Evolutionary conservation across 805 yeast genomes (phyloP), one percentile per base, ranked within the genome.

Genomic region (Metschnikowia hibisci): DNA sequence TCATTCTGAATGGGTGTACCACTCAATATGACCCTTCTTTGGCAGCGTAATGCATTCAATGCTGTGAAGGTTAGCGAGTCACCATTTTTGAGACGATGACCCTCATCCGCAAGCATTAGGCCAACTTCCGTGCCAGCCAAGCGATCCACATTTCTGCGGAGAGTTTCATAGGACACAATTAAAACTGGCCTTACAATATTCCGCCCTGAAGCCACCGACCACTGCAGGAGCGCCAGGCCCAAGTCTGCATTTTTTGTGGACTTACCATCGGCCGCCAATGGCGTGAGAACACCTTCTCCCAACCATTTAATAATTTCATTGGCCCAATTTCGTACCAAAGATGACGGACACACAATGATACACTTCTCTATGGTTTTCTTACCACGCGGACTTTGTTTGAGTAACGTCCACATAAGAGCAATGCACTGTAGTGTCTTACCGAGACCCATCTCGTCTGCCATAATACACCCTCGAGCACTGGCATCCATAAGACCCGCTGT

Each of bases 1-100:
- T 91, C 98, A 56, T 91, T 91, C 62, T 91, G 99, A 50, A 91
- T 90, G 0, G 99, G 99, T 0, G 99, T 91, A 30, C 99, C 99
- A 1, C 96, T 87, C 16, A 91, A 67, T 51, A 91, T 91, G 6
- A 91, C 97, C 45, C 99, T 74, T 56, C 99, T 73, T 39, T 83
- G 81, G 59, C 96, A 91, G 40, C 84, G 80, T 43, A 93, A 73
- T n/a, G 88, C 77, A 55, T 87, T 82, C 32, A 91, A 72, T 0
- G 97, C 87, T 0, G 87, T 87, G 54, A 89, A 91, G 0, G 99
- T 93, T 42, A 84, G 75, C 1, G 96, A 88, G 29, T 91, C 98
- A 13, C 96, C 96, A 60, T 91, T 69, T 39, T 69, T 69, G 42
- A 69, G 56, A 31, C 74, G 54, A 43, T 69, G 75, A 11, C 75